Base-by-base conservation (phyloP, 805 yeast species). In the Metschnikowia cerradonensis region DNA sequence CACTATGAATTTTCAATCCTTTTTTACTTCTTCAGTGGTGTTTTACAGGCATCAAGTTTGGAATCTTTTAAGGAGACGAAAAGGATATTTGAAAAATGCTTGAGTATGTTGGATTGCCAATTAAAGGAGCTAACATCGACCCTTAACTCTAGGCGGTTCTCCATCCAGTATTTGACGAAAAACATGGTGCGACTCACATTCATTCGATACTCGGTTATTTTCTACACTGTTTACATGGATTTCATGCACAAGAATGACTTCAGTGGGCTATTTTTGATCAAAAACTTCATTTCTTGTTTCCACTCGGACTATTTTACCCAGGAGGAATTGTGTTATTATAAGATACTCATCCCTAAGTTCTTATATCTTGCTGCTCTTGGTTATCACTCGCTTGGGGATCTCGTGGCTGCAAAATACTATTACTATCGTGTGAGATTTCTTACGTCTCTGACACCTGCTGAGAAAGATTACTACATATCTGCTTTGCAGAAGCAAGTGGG, bases 21-120 rank as follows among this genome's bases (percentile, higher is more conserved):
- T 40, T 64, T 75, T 20, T 76, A 75, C 55, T 70, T 75, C 41
- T 57, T 72, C n/a, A 68, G 74, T 35, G 82, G 78, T 2, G 58
- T 78, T 6, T 23, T 44, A 5, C 40, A 22, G 35, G 22, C 17
- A 17, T 13, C 33, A 26, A 44, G 32, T 19, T 13, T 26, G 26
- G 47, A 44, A n/a, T 68, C 67, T 42, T 66, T 63, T 39, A 57
- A 63, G 14, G 66, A 72, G 45, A 61, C 78, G 5, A 56, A 55
- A n/a, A 68, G 65, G 43, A 63, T 73, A 2, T 73, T 77, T 53
- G 60, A 58, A 4, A 66, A 63, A 37, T 76, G 80, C 53, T 62
- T 53, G 32, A 48, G 53, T 15, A 48, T 53, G 41, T 36, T 54
- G 23, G 45, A 55, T 23, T 26, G 41, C 19, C 58, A 50, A 32